Base-by-base conservation (phyloP, 345 rosid species). In the Atalantia buxifolia region DNA sequence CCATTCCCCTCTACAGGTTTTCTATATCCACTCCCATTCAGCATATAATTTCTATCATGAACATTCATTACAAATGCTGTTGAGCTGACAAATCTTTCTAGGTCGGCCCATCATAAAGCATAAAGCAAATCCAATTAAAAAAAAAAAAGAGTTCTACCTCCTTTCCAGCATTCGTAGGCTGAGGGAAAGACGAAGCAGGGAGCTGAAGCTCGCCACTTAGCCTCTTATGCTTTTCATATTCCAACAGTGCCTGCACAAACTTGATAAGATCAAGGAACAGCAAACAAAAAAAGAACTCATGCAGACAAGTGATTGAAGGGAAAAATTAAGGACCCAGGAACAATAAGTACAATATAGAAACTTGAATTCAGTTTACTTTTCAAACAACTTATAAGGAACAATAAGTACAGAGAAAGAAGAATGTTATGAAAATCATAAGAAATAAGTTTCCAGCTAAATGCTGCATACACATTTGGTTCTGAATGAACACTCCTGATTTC, bases 181-280 rank as follows among this genome's bases (percentile, higher is more conserved):
- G 91, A 79, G 83, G 85, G 75, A 74, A 74, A 42, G 96, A 84
- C 45, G 92, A 83, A 63, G 83, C 84, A 72, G 92, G 94, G 74
- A 94, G 93, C 77, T 88, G 88, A 77, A 94, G 91, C 83, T 89
- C 95, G 50, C 98, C 96, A 55, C 62, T 90, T 82, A 85, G 84
- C 77, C 85, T 87, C 80, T 90, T 86, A 85, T 83, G 76, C 85
- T 89, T 94, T 81, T 94, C 98, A 84, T 91, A 94, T 84, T 94
- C 98, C 80, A 94, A 84, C 35, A 94, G 92, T 74, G 98, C 89
- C 98, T 94, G 89, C 63, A 69, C 63, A 63, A 77, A 69, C 33
- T 4, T 77, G 66, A 73, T 79, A 83, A 72, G 57, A 81, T 78
- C 65, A 81, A 72, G 57, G 30, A 78, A 71, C 14, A 69, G 68